Evolutionary conservation across 495 filamentous ascomycete genomes (phyloP), one percentile per base, ranked within the genome.

Genomic region (Penicillium ucsense): DNA sequence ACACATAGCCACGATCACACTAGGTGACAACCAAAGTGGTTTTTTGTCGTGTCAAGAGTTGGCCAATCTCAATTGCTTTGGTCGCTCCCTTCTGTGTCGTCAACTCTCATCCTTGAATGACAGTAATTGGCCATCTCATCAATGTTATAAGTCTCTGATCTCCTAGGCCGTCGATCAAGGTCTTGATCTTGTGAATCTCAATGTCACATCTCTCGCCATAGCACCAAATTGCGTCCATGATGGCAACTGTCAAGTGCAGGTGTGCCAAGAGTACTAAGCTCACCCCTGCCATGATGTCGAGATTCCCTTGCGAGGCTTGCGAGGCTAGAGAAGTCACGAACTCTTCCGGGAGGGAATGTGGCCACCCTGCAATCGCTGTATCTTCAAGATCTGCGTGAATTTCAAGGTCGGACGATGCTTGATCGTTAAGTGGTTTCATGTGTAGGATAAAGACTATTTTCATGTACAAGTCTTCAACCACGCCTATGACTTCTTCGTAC

Each of bases 391-490:
- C 64, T 1, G 45, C 35, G 28, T 60, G 57, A 5, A 67, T 46
- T 2, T 55, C 58, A 2, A 48, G 46, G 35, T 54, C 39, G 6
- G 54, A 48, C 0, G 52, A 36, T 8, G 3, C 35, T 6, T 39
- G 32, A 7, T 27, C 32, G 10, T 50, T 41, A 31, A 54, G 49
- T 29, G 46, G 31, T 8, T 59, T 41, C 37, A 68, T 41, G 29
- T 63, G 46, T 32, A 56, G 30, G 30, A 59, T 41, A 41, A 55
- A 47, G 6, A 65, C 34, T 37, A 59, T 55, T 31, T 66, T 42
- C 51, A 65, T 50, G 46, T 71, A 56, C 41, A 65, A 54, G 30
- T 60, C 34, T 54, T 65, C 57, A 37, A 69, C 32, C 35, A 67
- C 45, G 50, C 56, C 47, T 6, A 65, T 50, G 11, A 50, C 35